A percentile compares a stretch with the other conserved stretches of the same genome.
Evolutionary conservation across 192 early-diverging fungal species (phyloP).

Genomic region (Kappamyces sp.): DNA sequence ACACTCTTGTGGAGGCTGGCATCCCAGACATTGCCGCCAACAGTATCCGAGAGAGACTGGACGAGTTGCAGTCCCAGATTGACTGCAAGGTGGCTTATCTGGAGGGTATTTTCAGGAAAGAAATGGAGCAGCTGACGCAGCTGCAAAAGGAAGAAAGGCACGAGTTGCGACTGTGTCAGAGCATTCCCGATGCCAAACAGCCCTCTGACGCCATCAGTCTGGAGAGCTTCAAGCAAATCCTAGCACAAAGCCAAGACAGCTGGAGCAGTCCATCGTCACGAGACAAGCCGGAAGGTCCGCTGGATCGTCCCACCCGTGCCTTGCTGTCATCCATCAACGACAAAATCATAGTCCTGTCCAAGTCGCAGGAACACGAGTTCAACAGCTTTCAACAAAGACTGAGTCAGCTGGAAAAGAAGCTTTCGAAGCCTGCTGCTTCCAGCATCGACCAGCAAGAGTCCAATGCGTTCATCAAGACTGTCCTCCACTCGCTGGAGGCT

Average conservation of each 20-base stretch:
- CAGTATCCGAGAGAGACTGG: too few relatives aligned
- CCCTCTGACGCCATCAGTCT: not conserved
- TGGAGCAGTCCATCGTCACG: not conserved
- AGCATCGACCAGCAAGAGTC: too few relatives aligned
- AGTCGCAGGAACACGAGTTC: constrained; percentile 21
- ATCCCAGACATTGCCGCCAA: too few relatives aligned
- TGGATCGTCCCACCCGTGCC: constrained; percentile 29
- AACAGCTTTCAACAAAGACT: constrained; percentile 12
- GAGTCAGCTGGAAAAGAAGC: not conserved
- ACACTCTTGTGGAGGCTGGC: too few relatives aligned
- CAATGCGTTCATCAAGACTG: not conserved
- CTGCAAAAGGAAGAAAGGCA: not conserved
- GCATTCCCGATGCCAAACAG: not conserved
- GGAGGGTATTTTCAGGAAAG: not conserved
- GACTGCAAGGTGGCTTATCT: too few relatives aligned
- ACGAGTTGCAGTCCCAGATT: too few relatives aligned
- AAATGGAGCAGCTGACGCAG: not conserved
- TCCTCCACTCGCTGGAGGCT: not conserved
- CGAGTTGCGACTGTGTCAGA: not conserved
- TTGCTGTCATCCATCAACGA: constrained; percentile 35
- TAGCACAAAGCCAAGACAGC: not conserved
- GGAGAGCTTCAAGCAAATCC: not conserved
- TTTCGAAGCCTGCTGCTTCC: not conserved
- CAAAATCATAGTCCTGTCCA: constrained; percentile 24
- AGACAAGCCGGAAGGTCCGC: not conserved